Conservation (phyloP, 2,329 filamentous ascomycete species). For the Gyromitra esculenta region DNA sequence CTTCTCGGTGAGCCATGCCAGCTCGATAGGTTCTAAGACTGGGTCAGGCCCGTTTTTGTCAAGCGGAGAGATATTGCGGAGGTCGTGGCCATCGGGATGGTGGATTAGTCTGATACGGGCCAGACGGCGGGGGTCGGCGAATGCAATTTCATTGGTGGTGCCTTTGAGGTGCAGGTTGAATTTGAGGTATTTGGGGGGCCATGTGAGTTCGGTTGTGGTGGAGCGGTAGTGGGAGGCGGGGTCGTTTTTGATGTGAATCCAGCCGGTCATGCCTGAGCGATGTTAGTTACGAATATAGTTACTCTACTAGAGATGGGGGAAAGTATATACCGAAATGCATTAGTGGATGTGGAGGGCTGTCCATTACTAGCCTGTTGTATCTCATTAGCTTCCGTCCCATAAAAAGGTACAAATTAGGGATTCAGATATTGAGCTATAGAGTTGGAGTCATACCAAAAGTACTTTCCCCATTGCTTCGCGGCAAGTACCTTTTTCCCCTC, state of each 20-base stretch:
- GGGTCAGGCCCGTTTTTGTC: conserved; percentile 95
- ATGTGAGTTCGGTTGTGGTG: conserved; percentile 65
- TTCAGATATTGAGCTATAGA: conserved; percentile 45
- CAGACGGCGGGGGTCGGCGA: conserved; percentile 83
- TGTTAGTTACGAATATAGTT: conserved; percentile 25
- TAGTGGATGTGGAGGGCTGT: conserved; percentile 80
- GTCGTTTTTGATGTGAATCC: conserved; percentile 86
- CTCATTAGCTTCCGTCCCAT: conserved; percentile 17
- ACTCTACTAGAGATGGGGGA: conserved; percentile 10
- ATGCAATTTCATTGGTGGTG: conserved; percentile 73
- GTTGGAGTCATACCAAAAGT: conserved; percentile 75
- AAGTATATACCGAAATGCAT: conserved; percentile 85
- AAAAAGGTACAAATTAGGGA: conserved; percentile 46
- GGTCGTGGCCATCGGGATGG: conserved; percentile 74
- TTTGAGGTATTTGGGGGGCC: conserved; percentile 92
- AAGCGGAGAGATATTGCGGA: conserved; percentile 79
- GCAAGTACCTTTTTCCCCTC: conserved; percentile 75
- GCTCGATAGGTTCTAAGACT: conserved; percentile 81
- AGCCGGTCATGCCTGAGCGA: conserved; percentile 66
- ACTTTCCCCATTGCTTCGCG: conserved; percentile 91
- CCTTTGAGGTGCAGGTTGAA: conserved; percentile 76
- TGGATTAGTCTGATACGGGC: conserved; percentile 83
- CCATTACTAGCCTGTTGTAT: conserved; percentile 72
- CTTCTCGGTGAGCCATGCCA: conserved; percentile 76
- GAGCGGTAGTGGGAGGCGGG: conserved; percentile 83